Evolutionary conservation across 108 stramenopile genomes (phyloP).

Genomic region (Craspedostauros australis): DNA sequence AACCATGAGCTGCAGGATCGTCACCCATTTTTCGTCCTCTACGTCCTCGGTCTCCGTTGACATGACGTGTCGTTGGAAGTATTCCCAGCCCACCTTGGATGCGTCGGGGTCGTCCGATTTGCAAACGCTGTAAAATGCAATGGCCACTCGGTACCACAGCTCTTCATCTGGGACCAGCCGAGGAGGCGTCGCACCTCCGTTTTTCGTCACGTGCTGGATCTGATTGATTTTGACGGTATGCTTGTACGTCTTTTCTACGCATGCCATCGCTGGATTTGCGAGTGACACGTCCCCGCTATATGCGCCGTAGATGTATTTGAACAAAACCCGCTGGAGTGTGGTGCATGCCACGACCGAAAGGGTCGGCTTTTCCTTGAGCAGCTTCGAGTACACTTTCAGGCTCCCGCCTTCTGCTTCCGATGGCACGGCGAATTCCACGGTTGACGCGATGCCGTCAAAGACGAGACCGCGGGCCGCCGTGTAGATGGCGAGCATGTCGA

Average conservation of each 20-base stretch:
- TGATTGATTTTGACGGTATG: conserved; percentile 34
- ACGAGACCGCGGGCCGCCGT: conserved; percentile 55
- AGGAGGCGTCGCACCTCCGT: conserved; percentile 12
- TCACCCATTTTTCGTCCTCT: conserved; percentile 60
- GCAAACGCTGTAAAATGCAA: conserved; percentile 62
- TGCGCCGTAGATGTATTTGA: conserved; percentile 52
- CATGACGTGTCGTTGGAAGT: conserved; percentile 55
- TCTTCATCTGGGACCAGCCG: conserved; percentile 42
- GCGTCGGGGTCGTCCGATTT: conserved; percentile 33
- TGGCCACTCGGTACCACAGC: conserved; percentile 48
- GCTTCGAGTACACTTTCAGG: conserved; percentile 24
- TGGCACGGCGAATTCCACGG: conserved; percentile 60
- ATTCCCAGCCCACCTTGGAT: conserved; percentile 53
- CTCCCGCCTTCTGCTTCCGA: conserved; percentile 18
- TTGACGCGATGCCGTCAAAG: conserved; percentile 77
- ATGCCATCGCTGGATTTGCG: conserved; percentile 62
- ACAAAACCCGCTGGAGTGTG: conserved; percentile 46
- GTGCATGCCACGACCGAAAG: conserved; percentile 42
- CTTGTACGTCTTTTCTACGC: conserved; percentile 59
- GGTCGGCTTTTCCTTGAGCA: conserved; percentile 18
- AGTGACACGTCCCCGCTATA: conserved; percentile 56
- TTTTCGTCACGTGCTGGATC: conserved; percentile 8
- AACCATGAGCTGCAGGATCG: conserved; percentile 46
- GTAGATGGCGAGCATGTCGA: conserved; percentile 53
- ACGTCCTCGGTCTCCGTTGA: conserved; percentile 38